Base-by-base conservation (phyloP, 1,284 basidiomycete genomes). In the Tremellales sp. region DNA sequence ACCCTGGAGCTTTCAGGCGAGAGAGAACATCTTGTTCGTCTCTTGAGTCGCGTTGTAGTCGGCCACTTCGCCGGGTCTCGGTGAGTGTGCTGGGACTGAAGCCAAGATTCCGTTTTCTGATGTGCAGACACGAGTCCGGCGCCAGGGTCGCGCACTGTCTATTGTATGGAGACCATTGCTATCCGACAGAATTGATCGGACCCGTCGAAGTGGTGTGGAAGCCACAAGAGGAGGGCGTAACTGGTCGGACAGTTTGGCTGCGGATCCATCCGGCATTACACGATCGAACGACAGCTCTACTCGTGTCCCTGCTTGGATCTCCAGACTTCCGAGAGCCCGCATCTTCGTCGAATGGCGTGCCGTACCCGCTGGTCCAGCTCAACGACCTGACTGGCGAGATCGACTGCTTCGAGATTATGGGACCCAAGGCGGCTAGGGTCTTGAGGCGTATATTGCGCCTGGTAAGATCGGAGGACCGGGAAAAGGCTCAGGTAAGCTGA, bases 361-460 rank as follows among this genome's bases (percentile, higher is more conserved):
- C 36, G 8, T 73, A 77, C 23, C 35, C 23, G 11, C 26, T 37
- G 22, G 4, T 90, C 3, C 81, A 86, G 55, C 77, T 91, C 11
- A 76, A 79, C 3, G 85, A 91, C 67, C 67, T 90, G 42, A 76
- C 84, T 41, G 81, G 81, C 3, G 79, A 84, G 43, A 64, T 91
- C 27, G 88, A 87, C 52, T 78, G 84, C 2, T 91, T 92, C 60
- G 89, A 96, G 65, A 81, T 94, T 17, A 85, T 86, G 76, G 91
- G 91, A 2, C 86, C 87, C 1, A 85, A 84, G 64, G 79, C 87
- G 0, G 89, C 81, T 50, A 85, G 87, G 61, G 81, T 92, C 7
- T 71, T 94, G 44, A 82, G 80, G 58, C 86, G 88, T 17, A 84
- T 84, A 1, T 64, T 93, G 42, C 80, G 76, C 23, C 80, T 84